Base-by-base conservation (phyloP, 768 basidiomycete species). In the Hericium coralloides region DNA sequence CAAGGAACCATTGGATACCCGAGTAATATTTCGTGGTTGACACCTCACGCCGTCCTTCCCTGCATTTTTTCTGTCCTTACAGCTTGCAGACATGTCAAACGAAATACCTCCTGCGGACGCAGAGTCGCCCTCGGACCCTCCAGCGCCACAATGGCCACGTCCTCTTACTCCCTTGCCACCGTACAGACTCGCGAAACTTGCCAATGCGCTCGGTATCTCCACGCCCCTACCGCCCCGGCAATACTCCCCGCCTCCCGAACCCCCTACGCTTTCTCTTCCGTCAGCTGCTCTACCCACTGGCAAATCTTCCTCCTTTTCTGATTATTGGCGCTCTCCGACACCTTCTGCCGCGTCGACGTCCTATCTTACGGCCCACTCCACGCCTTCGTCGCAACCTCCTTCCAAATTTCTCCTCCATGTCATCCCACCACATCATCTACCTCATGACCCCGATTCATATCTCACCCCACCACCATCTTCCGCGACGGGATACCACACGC, bases 381-480 rank as follows among this genome's bases (percentile, higher is more conserved):
- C 73, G 37, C 63, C 68, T 20, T 58, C 76, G 4, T 68, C 76
- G 12, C 63, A 74, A 2, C 76, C 43, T n/a, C 9, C 81, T 3
- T 87, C 86, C 53, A 86, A 79, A 61, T 92, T 80, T 65, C 75
- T 95, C 38, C 76, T 95, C 31, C 92, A 95, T 67, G 84, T 95
- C 62, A 77, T 95, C 38, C 93, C 92, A 0, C 92, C 92, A 0
- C 56, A 71, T 2, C 77, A 83, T 59, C 78, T 95, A 10, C 85
- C 85, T 52, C 87, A 87, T 60, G 82, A 85, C 47, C 74, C 78
- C 53, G 66, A 73, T 60, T 65, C 75, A 52, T 79, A 81, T 2
- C 69, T 81, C 51, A 72, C 74, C 1, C 80, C 77, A 3, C 79
- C 79, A 43, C 81, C 83, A 3, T 64, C 78, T 3, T 72, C 72